Percentiles rank a stretch among this genome's conserved stretches.
Conservation (phyloP, 805 yeast species). For the Cephaloascus fragrans region DNA sequence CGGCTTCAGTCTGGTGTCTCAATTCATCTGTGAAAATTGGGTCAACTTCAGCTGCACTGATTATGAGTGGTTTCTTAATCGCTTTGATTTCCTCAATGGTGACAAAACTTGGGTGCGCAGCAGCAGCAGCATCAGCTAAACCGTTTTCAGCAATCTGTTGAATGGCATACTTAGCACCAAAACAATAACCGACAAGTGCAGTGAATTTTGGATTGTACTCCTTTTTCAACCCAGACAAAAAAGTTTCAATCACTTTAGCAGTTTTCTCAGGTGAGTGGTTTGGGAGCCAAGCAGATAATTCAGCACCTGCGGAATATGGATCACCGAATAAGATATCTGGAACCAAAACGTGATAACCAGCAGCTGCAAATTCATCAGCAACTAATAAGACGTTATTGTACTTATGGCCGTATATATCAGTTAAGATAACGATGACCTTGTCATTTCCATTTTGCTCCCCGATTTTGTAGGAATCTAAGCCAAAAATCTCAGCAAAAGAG, state of each 20-base stretch:
- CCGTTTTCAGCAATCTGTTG: conserved; percentile 37
- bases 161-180: conserved; percentile 66
- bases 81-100: conserved; percentile 52
- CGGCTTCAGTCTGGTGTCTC: conserved; percentile 52
- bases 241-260: conserved; percentile 36
- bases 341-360: conserved; percentile 55
- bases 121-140: conserved; percentile 50
- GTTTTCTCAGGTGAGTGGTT: conserved; percentile 43
- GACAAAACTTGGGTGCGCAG: conserved; percentile 80
- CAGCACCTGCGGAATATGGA: conserved; percentile 15
- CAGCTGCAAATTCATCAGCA: conserved; percentile 56
- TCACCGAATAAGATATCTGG: conserved; percentile 69
- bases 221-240: conserved; percentile 30
- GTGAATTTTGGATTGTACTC: conserved; percentile 38
- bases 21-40: conserved; percentile 49
- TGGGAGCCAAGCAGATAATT: conserved; percentile 35
- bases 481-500: conserved; percentile 24
- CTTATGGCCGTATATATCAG: conserved; percentile 63
- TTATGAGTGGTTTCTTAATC: conserved; percentile 52
- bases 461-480: conserved; percentile 23
- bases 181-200: conserved; percentile 71
- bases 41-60: conserved; percentile 73
- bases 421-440: conserved; percentile 47
- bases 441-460: conserved; percentile 20
- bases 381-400: conserved; percentile 48